Evolutionary conservation across 2,329 filamentous ascomycete species (phyloP), one percentile per base, ranked within the genome.

Genomic region (Penicillium sp.): DNA sequence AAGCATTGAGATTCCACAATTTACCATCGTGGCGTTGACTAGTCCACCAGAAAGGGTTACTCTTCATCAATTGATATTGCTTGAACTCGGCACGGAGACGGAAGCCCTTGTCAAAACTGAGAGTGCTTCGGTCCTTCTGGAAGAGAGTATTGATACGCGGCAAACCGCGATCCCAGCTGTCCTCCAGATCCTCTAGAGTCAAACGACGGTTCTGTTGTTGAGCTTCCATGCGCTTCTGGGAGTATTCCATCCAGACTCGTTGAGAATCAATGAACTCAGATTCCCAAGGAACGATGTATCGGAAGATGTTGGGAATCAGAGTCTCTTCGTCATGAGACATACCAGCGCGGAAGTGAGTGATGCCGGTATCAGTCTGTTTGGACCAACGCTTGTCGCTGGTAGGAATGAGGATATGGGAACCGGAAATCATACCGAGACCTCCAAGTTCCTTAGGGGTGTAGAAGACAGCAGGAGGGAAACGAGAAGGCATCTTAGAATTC

Each of bases 291-390:
- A 97, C 96, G 71, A 99, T 97, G 76, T 99, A 99, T 56, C 94
- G 87, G 87, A 97, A 97, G 66, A 99, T 99, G 72, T 99, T 97
- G 9, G 94, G 94, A 55, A 99, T 99, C 49, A 99, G 78, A 0
- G 94, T 97, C 75, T 99, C 94, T 71, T 97, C 93, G 59, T 97
- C 92, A 67, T 97, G 92, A 18, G 92, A 94, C 94, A 99, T 99
- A 76, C 94, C 94, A 56, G 92, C 90, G 56, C 94, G 88, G 79
- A 95, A 99, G 73, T 99, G 94, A 6, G 93, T 97, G 48, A 99
- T 92, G 24, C 94, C 95, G 31, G 91, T 92, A 69, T 99, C 95
- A 0, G 94, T 99, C 77, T 99, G 94, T 79, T 97, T 96, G 2
- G 89, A 96, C 92, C 92, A 99, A 26, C 95, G 88, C 81, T 97